Evolutionary conservation across 441 rosid species (phyloP).

Genomic region (Hura crepitans): DNA sequence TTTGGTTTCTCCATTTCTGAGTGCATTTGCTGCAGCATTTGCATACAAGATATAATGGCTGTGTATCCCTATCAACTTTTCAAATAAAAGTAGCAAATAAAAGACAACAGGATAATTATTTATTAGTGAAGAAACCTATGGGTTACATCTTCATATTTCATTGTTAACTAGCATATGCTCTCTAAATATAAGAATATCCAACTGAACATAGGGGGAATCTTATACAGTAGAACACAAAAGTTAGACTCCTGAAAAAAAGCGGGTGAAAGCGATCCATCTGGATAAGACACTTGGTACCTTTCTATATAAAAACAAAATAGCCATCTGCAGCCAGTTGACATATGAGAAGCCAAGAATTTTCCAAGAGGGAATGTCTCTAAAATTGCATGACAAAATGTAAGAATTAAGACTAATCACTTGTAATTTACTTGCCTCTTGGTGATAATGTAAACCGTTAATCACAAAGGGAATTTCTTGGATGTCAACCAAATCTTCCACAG

Average conservation of each 20-base stretch:
- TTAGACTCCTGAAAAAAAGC: not conserved
- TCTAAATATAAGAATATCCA: not conserved
- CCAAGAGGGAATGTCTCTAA: too few relatives aligned
- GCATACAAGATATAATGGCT: too few relatives aligned
- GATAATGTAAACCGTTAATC: not conserved
- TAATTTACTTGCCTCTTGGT: not conserved
- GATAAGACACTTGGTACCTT: not conserved
- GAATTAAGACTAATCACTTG: too few relatives aligned
- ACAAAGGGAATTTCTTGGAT: not conserved
- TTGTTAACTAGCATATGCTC: conserved; percentile 1
- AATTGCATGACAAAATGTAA: too few relatives aligned
- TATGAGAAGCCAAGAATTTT: too few relatives aligned
- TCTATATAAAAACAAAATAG: not conserved
- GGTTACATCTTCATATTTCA: not conserved
- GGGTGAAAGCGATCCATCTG: too few relatives aligned
- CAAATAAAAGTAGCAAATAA: not conserved
- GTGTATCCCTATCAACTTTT: too few relatives aligned
- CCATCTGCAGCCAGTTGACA: not conserved
- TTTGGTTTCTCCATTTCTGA: too few relatives aligned
- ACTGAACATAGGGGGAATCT: not conserved
- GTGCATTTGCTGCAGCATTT: too few relatives aligned
- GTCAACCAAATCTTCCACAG: not conserved
- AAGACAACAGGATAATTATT: not conserved
- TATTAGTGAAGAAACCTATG: not conserved
- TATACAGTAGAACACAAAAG: not conserved